Evolutionary conservation across 2,329 filamentous ascomycete genomes (phyloP).

Genomic region (Emydomyces testavorans): DNA sequence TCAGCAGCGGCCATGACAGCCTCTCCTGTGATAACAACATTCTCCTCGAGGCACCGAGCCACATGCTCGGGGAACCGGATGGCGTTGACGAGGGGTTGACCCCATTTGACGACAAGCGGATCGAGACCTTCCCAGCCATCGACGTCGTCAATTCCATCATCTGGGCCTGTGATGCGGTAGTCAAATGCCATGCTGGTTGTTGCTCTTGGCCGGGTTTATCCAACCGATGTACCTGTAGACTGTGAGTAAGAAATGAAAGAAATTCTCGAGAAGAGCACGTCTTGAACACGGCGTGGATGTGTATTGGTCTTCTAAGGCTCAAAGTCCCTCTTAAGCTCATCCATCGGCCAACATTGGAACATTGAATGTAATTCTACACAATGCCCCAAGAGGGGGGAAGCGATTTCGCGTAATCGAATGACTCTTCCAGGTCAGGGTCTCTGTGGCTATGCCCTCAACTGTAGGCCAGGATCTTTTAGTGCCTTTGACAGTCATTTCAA

Average conservation of each 20-base stretch:
- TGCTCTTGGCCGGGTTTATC: neutral
- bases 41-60: neutral
- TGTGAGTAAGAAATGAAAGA: neutral
- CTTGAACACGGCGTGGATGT: neutral
- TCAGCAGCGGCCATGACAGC: slow-evolving; percentile 12
- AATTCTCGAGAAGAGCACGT: neutral
- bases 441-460: too few relatives aligned
- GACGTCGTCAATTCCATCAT: neutral
- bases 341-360: neutral
- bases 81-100: slow-evolving; percentile 7
- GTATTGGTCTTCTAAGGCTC: neutral
- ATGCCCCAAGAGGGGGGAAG: neutral
- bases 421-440: too few relatives aligned
- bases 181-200: neutral
- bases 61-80: slow-evolving; percentile 1
- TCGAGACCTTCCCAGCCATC: neutral
- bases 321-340: neutral
- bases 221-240: neutral
- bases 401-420: too few relatives aligned
- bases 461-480: too few relatives aligned
- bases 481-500: too few relatives aligned
- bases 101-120: slow-evolving; percentile 4
- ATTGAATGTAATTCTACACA: neutral
- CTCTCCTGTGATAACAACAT: slow-evolving; percentile 4
- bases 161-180: neutral